Base-by-base conservation (phyloP, 2,329 filamentous ascomycete species). In the Talaromyces sp. region DNA sequence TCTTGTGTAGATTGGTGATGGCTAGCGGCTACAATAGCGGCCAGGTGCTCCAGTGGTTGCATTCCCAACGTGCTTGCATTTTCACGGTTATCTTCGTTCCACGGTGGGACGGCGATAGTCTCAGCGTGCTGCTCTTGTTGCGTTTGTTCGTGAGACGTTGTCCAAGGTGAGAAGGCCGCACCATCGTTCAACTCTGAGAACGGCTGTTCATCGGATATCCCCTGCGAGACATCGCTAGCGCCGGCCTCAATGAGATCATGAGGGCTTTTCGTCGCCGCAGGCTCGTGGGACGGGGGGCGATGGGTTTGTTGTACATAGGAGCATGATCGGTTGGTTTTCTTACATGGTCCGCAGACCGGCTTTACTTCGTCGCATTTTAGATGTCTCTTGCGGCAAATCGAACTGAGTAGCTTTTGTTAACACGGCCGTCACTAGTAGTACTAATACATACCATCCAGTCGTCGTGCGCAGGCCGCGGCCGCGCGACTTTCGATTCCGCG, bases 341-440 rank as follows among this genome's bases (percentile, higher is more conserved):
- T 60, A 62, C 68, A 70, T 52, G 63, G 63, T 7, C 67, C 64
- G 52, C 68, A 70, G 36, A 63, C 62, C 4, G 68, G 68, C 63
- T 68, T 70, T 28, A 61, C 60, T 59, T 70, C 68, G 60, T 70
- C 68, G 59, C 68, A 70, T 59, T 70, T 70, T 40, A 70, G 51
- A 47, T 70, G 68, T 56, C 68, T 63, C 52, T 64, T 68, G 28
- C 68, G 64, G 54, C 68, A 70, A 50, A 63, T 64, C 57, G 65
- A 64, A 57, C 68, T 65, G 44, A 27, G 44, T 28, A 23, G 34
- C 12, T 14, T 14, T 14, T 14, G 33, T 36, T 36, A 57, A 44
- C n/a, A 56, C 30, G 27, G 23, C 2, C 8, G 42, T 23, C 36
- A 56, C 59, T 56, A 16, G 42, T 12, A 10, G 10, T 28, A 5